phyloP scores from a whole-genome alignment of 805 yeast species.

The Yamadazyma tumulicola region DNA sequence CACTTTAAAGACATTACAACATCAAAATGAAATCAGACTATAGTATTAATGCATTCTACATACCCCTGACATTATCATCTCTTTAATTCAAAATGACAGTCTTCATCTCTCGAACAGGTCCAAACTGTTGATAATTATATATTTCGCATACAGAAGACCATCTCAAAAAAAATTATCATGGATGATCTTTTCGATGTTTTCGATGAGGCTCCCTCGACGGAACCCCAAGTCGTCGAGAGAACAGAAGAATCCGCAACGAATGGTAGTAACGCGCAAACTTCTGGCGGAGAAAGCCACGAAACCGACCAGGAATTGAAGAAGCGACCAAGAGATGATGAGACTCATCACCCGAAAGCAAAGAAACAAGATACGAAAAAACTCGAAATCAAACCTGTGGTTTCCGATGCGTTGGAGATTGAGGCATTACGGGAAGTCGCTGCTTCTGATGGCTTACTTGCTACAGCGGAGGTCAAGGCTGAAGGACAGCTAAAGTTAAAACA shows the following conservation, averaged over 20 bases:
- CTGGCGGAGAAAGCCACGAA: too few species aligned
- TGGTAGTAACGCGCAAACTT: constrained; percentile 17
- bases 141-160: constrained; percentile 1
- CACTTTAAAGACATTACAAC: constrained; percentile 39
- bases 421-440: constrained; percentile 87
- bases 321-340: constrained; percentile 10
- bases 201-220: constrained; percentile 48
- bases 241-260: background rate
- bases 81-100: too few species aligned
- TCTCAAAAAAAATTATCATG: constrained; percentile 8
- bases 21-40: background rate
- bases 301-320: constrained; percentile 16
- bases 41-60: too few species aligned
- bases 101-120: too few species aligned
- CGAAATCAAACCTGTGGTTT: constrained; percentile 67
- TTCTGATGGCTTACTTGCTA: constrained; percentile 59
- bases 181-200: constrained; percentile 63
- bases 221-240: constrained; percentile 19
- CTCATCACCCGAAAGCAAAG: constrained; percentile 9
- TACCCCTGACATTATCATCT: too few species aligned
- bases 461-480: constrained; percentile 15
- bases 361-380: constrained; percentile 23
- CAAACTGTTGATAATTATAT: too few species aligned
- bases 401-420: constrained; percentile 84
- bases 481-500: constrained; percentile 68